Conservation (phyloP, 768 basidiomycete genomes). For the Naematelia encephala region DNA sequence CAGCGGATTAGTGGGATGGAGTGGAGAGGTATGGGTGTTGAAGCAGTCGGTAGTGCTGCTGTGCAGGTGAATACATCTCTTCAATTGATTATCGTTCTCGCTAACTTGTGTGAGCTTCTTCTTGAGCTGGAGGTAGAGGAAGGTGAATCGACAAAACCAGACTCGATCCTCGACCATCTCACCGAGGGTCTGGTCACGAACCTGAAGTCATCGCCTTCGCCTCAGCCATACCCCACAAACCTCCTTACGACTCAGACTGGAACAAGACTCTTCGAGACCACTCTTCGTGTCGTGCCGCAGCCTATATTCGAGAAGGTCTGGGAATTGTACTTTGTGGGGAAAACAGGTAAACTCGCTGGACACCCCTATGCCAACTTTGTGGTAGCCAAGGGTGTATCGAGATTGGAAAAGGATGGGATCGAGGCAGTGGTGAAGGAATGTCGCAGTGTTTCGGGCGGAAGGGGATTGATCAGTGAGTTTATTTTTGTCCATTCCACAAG, state of each 20-base stretch:
- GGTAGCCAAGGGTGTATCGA: constrained; percentile 70
- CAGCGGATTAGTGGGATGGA: constrained; percentile 33
- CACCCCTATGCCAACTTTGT: constrained; percentile 97
- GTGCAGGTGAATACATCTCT: constrained; percentile 38
- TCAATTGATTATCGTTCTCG: background rate
- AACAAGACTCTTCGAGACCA: constrained; percentile 82
- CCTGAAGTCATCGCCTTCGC: constrained; percentile 57
- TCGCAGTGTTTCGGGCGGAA: constrained; percentile 54
- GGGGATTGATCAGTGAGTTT: constrained; percentile 68
- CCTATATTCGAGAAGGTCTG: constrained; percentile 67
- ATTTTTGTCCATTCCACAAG: constrained; percentile 56
- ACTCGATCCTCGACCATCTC: constrained; percentile 76
- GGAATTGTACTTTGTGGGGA: constrained; percentile 70
- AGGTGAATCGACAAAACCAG: constrained; percentile 59
- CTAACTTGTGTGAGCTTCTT: constrained; percentile 59
- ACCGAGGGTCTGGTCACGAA: constrained; percentile 72
- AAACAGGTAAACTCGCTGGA: constrained; percentile 65
- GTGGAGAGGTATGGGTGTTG: constrained; percentile 47
- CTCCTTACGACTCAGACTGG: constrained; percentile 81
- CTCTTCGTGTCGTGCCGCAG: constrained; percentile 64
- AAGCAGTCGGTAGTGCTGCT: constrained; percentile 45
- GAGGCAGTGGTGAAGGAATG: constrained; percentile 62
- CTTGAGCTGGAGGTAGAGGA: constrained; percentile 76
- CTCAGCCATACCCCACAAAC: constrained; percentile 62
- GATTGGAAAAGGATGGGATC: constrained; percentile 61